Evolutionary conservation across 2,329 filamentous ascomycete species (phyloP), one percentile per base, ranked within the genome.

Genomic region (Teratosphaeria pseudoeucalypti): DNA sequence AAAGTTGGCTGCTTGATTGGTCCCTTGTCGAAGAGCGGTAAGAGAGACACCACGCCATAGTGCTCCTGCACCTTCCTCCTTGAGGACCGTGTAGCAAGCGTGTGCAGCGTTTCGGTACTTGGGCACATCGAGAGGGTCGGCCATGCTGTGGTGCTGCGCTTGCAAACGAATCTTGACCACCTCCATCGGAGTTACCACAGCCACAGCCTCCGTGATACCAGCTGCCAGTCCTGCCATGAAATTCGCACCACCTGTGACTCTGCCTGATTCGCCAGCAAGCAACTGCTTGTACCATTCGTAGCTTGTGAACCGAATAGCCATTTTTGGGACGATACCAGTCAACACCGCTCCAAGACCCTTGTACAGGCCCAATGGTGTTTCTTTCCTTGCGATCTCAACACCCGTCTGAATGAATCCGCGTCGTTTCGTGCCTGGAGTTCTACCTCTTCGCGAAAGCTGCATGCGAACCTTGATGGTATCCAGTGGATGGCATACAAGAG

Each of bases 401-500:
- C 94, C 94, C 1, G 94, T 99, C 59, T 80, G 80, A 65, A 96
- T 74, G 78, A 99, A 99, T 64, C 94, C 92, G 67, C 91, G 88
- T 68, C 87, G 86, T 69, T 92, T 90, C 47, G 77, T 85, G 62
- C 94, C 94, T 59, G 91, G 91, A 61, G 85, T 83, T 66, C 88
- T 84, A 56, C 89, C 90, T 73, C 94, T 85, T 66, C 88, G 84
- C 59, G 94, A 97, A 62, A 99, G 87, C 79, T 99, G 94, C 95
- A 99, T 99, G 68, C 94, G 91, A 63, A 99, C 94, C 83, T 99
- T 96, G 80, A 97, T 95, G 61, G 92, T 96, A 76, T 96, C 90
- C 61, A 97, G 83, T 63, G 94, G 94, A 80, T 99, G 94, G 76
- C 94, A 99, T 58, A 81, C 91, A 63, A 99, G 85, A 55, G 94